phyloP scores from a whole-genome alignment of 2,329 filamentous ascomycete species.

The Stagonosporopsis vannaccii region DNA sequence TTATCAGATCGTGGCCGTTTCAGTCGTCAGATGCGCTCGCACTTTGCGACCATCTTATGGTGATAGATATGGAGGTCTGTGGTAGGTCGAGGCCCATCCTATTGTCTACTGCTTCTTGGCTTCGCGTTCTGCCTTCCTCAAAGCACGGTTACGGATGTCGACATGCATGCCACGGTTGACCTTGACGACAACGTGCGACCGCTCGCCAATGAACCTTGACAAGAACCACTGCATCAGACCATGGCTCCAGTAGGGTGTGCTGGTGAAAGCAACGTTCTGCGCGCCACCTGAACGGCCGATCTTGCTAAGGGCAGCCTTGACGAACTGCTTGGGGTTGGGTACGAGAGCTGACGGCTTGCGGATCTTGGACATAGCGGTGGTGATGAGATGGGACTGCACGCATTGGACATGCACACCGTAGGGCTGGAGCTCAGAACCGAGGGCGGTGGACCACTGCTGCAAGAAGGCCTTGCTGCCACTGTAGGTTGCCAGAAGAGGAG shows the following conservation, averaged over 20 bases:
- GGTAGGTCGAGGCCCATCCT: neutral
- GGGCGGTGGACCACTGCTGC: constrained; percentile 90
- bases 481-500: constrained; percentile 92
- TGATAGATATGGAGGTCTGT: neutral
- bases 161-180: constrained; percentile 77
- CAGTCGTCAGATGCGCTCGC: neutral
- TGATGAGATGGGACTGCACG: constrained; percentile 90
- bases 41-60: neutral
- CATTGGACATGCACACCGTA: constrained; percentile 89
- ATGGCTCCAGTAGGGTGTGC: constrained; percentile 93
- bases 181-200: constrained; percentile 63
- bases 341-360: constrained; percentile 78
- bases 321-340: constrained; percentile 83
- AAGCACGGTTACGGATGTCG: constrained; percentile 79
- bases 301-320: constrained; percentile 78
- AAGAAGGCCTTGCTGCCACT: constrained; percentile 98
- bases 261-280: constrained; percentile 80
- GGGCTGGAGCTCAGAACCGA: constrained; percentile 81
- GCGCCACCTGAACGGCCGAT: constrained; percentile 79
- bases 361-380: constrained; percentile 96
- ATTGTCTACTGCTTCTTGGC: constrained; percentile 66
- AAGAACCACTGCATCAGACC: constrained; percentile 86
- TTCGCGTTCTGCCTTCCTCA: constrained; percentile 84
- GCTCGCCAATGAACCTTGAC: constrained; percentile 65
- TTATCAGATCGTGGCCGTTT: neutral